phyloP scores from a whole-genome alignment of 106 monocot genomes.

The Allium cepa region DNA sequence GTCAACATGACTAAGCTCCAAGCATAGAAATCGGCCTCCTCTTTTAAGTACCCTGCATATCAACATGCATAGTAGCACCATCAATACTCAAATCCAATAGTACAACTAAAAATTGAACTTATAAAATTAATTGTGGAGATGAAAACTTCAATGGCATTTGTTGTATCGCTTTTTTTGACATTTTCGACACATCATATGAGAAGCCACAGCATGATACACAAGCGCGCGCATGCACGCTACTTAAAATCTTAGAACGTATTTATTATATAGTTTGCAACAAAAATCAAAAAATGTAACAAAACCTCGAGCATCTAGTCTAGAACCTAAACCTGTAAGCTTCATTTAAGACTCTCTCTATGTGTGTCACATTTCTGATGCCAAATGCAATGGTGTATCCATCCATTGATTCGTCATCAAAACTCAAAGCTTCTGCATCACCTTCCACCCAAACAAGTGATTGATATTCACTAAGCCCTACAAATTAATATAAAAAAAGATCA shows the following conservation, averaged over 20 bases:
- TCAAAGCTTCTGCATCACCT: constrained; percentile 96
- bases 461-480: constrained; percentile 44
- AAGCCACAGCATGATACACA: neutral
- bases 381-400: constrained; percentile 98
- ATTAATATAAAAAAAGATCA: neutral
- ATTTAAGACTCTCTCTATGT: constrained; percentile 74
- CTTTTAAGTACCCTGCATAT: constrained; percentile 67
- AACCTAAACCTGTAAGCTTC: constrained; percentile 69
- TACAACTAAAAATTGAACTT: neutral
- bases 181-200: constrained; percentile 2
- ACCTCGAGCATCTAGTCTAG: too few relatives aligned
- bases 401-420: constrained; percentile 75
- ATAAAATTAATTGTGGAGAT: neutral
- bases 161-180: neutral
- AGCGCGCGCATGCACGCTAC: too few relatives aligned
- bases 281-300: too few relatives aligned
- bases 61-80: too few relatives aligned
- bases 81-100: constrained; percentile 7
- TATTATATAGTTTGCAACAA: too few relatives aligned
- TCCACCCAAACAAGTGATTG: constrained; percentile 58
- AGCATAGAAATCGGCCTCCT: constrained; percentile 87
- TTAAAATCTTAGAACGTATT: too few relatives aligned
- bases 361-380: constrained; percentile 98
- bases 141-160: neutral
- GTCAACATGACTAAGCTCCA: constrained; percentile 95